Percentiles rank a stretch among this genome's conserved stretches.
These are phyloP conservation scores for Sanghuangporus sanghuang DNA, from an alignment of 1,284 basidiomycete species.

Conservation along the genomic window DNA sequence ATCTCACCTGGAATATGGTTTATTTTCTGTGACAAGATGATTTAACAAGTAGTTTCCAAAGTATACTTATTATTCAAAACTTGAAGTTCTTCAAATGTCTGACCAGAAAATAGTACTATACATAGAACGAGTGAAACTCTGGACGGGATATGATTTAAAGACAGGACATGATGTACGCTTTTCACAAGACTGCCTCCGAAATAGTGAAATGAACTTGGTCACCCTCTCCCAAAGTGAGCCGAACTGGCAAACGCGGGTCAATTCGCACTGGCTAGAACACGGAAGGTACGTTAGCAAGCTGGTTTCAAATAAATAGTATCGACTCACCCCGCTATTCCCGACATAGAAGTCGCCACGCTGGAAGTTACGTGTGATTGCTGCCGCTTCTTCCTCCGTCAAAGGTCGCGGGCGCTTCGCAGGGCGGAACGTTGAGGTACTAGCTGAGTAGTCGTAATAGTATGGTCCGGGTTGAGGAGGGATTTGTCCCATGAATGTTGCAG, in stretches of 20 bases:
- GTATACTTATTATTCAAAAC: not conserved
- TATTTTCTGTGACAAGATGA: too few relatives aligned
- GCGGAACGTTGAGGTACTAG: conserved; percentile 70
- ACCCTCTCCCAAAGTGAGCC: conserved; percentile 70
- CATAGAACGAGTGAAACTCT: not conserved
- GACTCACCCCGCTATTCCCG: conserved; percentile 54
- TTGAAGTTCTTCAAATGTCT: too few relatives aligned
- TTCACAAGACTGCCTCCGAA: conserved; percentile 51
- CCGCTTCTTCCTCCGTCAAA: conserved; percentile 73
- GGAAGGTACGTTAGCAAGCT: conserved; percentile 23
- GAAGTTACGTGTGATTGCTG: conserved; percentile 74
- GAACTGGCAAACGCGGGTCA: conserved; percentile 68
- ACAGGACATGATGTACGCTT: not conserved
- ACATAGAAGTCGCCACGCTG: conserved; percentile 74
- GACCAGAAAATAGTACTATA: not conserved
- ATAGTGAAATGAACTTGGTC: conserved; percentile 76
- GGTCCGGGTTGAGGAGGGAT: conserved; percentile 32
- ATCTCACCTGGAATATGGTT: conserved; percentile 38
- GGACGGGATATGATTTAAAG: not conserved
- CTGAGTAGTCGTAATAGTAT: conserved; percentile 75
- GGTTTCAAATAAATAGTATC: not conserved
- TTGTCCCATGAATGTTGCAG: conserved; percentile 7
- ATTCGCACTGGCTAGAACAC: conserved; percentile 57
- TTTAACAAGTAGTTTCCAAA: not conserved
- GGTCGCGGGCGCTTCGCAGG: conserved; percentile 68